These are phyloP conservation scores for Stagonosporopsis cucurbitacearum DNA, from an alignment of 2,329 filamentous ascomycete genomes.

Conservation along the genomic window DNA sequence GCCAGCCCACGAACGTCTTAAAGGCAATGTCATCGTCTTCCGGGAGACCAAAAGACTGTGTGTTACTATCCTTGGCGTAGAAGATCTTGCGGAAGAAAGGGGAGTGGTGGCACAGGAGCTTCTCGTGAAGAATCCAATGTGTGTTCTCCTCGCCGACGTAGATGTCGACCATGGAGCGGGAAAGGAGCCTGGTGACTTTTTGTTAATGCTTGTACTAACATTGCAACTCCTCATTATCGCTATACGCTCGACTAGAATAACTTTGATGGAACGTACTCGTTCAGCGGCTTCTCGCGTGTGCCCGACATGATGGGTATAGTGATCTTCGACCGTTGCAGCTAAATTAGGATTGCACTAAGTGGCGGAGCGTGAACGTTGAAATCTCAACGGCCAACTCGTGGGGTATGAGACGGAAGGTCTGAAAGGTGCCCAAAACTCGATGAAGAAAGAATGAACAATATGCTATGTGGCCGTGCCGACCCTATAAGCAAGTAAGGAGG, in stretches of 20 bases:
- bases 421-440: slow-evolving; percentile 9
- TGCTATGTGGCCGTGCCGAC: slow-evolving; percentile 32
- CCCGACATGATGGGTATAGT: slow-evolving; percentile 32
- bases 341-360: slow-evolving; percentile 22
- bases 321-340: slow-evolving; percentile 26
- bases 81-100: slow-evolving; percentile 62
- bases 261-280: slow-evolving; percentile 38
- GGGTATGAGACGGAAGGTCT: slow-evolving; percentile 9
- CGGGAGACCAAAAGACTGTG: slow-evolving; percentile 56
- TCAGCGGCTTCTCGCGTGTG: slow-evolving; percentile 41
- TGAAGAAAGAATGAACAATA: slow-evolving; percentile 11
- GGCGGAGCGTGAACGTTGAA: slow-evolving; percentile 15
- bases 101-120: slow-evolving; percentile 62
- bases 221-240: not conserved
- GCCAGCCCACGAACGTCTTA: slow-evolving; percentile 61
- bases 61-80: slow-evolving; percentile 48
- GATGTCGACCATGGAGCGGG: slow-evolving; percentile 61
- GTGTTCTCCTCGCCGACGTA: slow-evolving; percentile 62
- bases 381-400: slow-evolving; percentile 18
- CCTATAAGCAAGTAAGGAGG: slow-evolving; percentile 35
- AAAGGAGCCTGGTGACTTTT: slow-evolving; percentile 55
- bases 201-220: not conserved
- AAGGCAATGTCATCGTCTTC: slow-evolving; percentile 61
- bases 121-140: slow-evolving; percentile 63
- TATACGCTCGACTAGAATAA: not conserved